These are phyloP conservation scores for Mucor lusitanicus DNA, from an alignment of 371 early-diverging fungal species.

Conservation along the genomic window DNA sequence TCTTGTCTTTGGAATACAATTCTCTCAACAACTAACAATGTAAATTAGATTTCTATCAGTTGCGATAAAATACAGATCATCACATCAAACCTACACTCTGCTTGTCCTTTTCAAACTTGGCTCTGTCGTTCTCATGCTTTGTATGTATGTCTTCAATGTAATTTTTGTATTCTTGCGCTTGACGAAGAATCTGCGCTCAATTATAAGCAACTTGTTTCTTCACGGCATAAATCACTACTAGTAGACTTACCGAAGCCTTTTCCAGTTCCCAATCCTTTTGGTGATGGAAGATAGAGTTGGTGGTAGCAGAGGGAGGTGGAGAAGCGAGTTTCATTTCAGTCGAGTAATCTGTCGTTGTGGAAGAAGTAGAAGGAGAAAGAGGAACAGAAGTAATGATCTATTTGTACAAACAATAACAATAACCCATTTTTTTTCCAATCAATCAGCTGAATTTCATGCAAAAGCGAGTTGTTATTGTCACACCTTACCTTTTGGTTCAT, in stretches of 20 bases:
- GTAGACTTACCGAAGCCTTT: conserved; percentile 14
- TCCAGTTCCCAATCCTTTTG: conserved; percentile 38
- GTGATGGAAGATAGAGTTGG: not conserved
- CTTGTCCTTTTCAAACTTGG: conserved; percentile 30
- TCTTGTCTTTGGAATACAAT: conserved; percentile 30
- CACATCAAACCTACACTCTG: conserved; percentile 21
- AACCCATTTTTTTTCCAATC: not conserved
- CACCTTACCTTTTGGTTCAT: conserved; percentile 6
- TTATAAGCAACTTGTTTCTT: too few relatives aligned
- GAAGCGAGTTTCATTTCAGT: conserved; percentile 4
- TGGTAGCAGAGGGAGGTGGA: not conserved
- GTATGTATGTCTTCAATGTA: conserved; percentile 9
- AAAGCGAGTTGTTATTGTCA: not conserved
- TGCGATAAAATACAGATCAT: conserved; percentile 2
- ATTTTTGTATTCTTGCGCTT: conserved; percentile 19
- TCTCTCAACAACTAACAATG: conserved; percentile 30
- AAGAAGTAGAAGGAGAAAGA: conserved; percentile 5
- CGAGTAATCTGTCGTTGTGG: not conserved
- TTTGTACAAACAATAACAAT: not conserved
- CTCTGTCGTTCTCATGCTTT: conserved; percentile 25
- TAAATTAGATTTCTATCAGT: not conserved
- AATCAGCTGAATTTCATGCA: conserved; percentile 1
- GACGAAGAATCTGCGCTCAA: conserved; percentile 23
- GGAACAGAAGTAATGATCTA: conserved; percentile 2
- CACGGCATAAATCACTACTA: not conserved